Base-by-base conservation (phyloP, 257 asterid species). In the Salvia miltiorrhiza region DNA sequence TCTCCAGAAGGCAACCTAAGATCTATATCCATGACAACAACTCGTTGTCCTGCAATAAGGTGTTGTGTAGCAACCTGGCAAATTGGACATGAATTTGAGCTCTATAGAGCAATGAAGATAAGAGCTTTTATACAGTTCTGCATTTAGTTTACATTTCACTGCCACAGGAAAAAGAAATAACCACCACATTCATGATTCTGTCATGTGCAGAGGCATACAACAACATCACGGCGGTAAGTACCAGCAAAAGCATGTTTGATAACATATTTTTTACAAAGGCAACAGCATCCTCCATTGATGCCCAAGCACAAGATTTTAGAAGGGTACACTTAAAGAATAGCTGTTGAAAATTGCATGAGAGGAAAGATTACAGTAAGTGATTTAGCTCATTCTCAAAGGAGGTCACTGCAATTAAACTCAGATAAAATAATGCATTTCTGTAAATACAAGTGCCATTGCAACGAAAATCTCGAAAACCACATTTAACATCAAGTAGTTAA, bases 1-100 rank as follows among this genome's bases (percentile, higher is more conserved):
- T 87, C 98, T 63, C 86, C 96, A 40, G 97, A 90, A 79, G 93
- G 97, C 39, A 90, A 81, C 75, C 96, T 86, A 66, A 93, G 97
- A 83, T 88, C 91, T 72, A 90, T 87, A 82, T 93, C 96, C 99
- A 93, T 93, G 73, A 67, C 71, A 41, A 52, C 50, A 52, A 69
- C 70, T 72, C 24, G 69, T 45, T 58, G 54, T 48, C 71, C 76
- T 68, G 48, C 58, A 65, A 40, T 37, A 52, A 63, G 69, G 62
- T 43, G 71, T 56, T 28, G 30, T 52, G 47, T 13, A 56, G 53
- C 23, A 32, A 70, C 75, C 90, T 76, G 84, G 63, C 63, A 63
- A 26, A 63, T 26, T 9, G 58, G 41, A 78, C 5, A 12, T 19
- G 48, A 33, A 53, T 70, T 39, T 67, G 59, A 72, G 67, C 54